Evolutionary conservation across 306 rosid genomes (phyloP).

Genomic region (Hippophae tibetana): DNA sequence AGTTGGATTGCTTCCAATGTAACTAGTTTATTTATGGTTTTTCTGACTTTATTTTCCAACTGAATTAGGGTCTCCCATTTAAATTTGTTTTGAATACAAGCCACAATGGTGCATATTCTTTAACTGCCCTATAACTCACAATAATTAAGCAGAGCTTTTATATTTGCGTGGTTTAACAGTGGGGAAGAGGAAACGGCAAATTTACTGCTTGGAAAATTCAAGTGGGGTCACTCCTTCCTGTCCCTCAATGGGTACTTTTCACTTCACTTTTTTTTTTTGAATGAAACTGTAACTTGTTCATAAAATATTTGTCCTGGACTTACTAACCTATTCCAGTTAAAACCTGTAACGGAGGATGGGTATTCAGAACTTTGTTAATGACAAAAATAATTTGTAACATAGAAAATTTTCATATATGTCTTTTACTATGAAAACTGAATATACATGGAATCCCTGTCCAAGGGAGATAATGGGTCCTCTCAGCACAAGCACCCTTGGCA

Average conservation of each 20-base stretch:
- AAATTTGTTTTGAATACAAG: too few relatives aligned
- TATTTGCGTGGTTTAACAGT: constrained; percentile 33
- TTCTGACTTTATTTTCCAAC: not conserved
- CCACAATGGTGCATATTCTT: too few relatives aligned
- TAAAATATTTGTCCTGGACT: not conserved
- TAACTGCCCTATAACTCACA: not conserved
- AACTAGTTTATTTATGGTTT: not conserved
- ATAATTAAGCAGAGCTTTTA: not conserved
- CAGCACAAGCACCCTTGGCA: not conserved
- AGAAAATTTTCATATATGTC: too few relatives aligned
- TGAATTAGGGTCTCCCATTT: not conserved
- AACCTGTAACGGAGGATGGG: constrained; percentile 1
- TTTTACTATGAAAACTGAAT: too few relatives aligned
- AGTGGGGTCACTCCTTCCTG: constrained; percentile 92
- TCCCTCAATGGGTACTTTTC: constrained; percentile 66
- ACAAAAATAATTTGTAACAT: too few relatives aligned
- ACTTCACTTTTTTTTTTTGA: constrained; percentile 4
- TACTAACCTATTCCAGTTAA: constrained; percentile 1
- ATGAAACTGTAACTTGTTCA: constrained; percentile 1
- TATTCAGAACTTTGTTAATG: not conserved
- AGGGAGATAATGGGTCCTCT: constrained; percentile 1
- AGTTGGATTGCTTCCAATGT: constrained; percentile 1
- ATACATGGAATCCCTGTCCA: not conserved
- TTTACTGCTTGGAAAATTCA: constrained; percentile 79
- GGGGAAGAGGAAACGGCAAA: constrained; percentile 93